Percentiles rank a stretch among this genome's conserved stretches.
These are phyloP conservation scores for Leccinum barrowsii DNA, from an alignment of 768 basidiomycete genomes.

Conservation along the genomic window DNA sequence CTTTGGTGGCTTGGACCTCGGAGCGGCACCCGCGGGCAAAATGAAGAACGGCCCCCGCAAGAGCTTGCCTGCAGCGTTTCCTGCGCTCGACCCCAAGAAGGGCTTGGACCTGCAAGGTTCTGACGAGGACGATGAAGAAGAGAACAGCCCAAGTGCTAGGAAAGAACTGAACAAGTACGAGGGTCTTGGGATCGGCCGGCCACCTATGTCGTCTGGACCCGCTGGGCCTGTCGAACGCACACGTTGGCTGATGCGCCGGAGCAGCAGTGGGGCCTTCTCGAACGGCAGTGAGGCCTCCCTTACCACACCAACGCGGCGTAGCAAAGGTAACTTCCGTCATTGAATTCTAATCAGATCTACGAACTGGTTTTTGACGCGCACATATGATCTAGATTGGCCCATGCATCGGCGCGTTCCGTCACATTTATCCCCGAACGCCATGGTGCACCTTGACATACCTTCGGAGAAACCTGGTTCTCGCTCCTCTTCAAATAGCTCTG, in stretches of 20 bases:
- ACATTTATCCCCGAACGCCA: conserved; percentile 46
- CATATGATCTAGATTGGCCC: conserved; percentile 46
- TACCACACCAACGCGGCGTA: conserved; percentile 61
- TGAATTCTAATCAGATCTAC: conserved; percentile 32
- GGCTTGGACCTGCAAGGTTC: conserved; percentile 34
- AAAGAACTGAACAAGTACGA: conserved; percentile 51
- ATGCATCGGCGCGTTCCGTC: conserved; percentile 47
- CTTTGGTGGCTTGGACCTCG: conserved; percentile 40
- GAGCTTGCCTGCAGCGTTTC: conserved; percentile 74
- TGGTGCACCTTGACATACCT: conserved; percentile 33
- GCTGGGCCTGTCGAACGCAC: conserved; percentile 40
- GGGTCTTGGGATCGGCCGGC: conserved; percentile 65
- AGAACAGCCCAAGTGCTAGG: conserved; percentile 60
- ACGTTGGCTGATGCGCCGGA: conserved; percentile 68
- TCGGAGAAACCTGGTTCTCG: conserved; percentile 53
- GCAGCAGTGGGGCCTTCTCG: conserved; percentile 80
- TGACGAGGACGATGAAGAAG: conserved; percentile 61
- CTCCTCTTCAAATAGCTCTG: conserved; percentile 53
- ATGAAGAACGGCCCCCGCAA: conserved; percentile 57
- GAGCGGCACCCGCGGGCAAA: conserved; percentile 36
- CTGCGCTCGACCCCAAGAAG: conserved; percentile 37
- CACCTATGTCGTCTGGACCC: conserved; percentile 31
- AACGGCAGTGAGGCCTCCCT: conserved; percentile 64
- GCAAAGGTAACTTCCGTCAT: conserved; percentile 46
- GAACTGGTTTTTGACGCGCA: not conserved